These are phyloP conservation scores for Colletotrichum phormii DNA, from an alignment of 2,329 filamentous ascomycete species.

Conservation along the genomic window DNA sequence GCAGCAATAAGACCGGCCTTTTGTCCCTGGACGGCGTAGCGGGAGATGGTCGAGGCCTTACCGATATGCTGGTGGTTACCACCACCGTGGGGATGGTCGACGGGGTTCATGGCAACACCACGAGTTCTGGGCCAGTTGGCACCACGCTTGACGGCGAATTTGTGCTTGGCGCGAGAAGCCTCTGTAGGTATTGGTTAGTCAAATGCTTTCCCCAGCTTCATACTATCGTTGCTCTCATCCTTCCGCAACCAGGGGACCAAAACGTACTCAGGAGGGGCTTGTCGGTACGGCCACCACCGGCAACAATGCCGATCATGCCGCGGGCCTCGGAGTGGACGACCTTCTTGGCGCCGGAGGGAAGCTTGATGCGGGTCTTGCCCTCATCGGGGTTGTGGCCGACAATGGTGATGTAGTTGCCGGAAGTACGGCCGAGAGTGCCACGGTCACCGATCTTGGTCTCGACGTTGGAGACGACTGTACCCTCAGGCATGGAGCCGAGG, in stretches of 20 bases:
- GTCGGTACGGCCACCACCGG: slow-evolving; percentile 99
- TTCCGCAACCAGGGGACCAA: not conserved
- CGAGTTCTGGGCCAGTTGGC: slow-evolving; percentile 99
- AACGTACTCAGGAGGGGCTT: slow-evolving; percentile 94
- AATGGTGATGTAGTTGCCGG: slow-evolving; percentile 99
- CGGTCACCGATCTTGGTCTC: slow-evolving; percentile 99
- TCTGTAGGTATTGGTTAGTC: slow-evolving; percentile 70
- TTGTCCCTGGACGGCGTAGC: slow-evolving; percentile 97
- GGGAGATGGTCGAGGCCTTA: slow-evolving; percentile 99
- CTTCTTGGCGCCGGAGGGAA: slow-evolving; percentile 99
- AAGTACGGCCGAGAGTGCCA: slow-evolving; percentile 95
- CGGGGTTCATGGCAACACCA: slow-evolving; percentile 99
- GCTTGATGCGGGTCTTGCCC: slow-evolving; percentile 99
- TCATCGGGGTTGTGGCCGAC: slow-evolving; percentile 98
- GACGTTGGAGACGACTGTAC: slow-evolving; percentile 99
- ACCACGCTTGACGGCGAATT: slow-evolving; percentile 98
- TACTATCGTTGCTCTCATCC: not conserved
- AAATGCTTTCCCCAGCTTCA: not conserved
- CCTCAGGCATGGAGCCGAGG: slow-evolving; percentile 93
- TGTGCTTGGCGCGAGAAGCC: slow-evolving; percentile 99
- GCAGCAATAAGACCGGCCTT: slow-evolving; percentile 99
- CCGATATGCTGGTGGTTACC: slow-evolving; percentile 99
- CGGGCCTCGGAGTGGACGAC: slow-evolving; percentile 90
- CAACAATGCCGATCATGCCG: slow-evolving; percentile 99
- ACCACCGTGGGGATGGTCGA: slow-evolving; percentile 98